Conservation (phyloP, 106 monocot genomes). For the Ottelia alismoides region DNA sequence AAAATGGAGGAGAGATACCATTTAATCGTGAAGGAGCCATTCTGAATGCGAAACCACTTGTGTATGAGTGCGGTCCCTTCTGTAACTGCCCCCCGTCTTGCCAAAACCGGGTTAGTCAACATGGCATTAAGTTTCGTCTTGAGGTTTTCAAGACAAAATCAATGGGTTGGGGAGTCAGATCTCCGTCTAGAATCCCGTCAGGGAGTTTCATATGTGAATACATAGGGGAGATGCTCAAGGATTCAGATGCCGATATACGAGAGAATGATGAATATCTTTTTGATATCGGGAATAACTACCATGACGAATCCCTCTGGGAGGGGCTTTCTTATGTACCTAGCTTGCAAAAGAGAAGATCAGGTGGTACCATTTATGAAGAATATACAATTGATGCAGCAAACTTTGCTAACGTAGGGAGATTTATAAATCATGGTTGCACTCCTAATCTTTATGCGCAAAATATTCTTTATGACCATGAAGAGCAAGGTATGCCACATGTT, state of each 20-base stretch:
- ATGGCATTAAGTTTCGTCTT: not conserved
- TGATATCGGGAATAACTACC: not conserved
- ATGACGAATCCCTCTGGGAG: slow-evolving; percentile 26
- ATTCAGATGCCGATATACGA: not conserved
- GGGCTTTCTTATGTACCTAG: slow-evolving; percentile 10
- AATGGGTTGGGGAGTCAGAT: not conserved
- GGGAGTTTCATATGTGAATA: slow-evolving; percentile 1
- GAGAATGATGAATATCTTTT: not conserved
- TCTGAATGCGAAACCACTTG: slow-evolving; percentile 42
- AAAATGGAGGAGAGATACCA: slow-evolving; percentile 69
- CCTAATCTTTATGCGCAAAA: slow-evolving; percentile 72
- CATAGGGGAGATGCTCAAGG: not conserved
- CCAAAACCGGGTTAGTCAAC: slow-evolving; percentile 18
- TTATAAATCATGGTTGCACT: slow-evolving; percentile 55
- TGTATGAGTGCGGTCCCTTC: slow-evolving; percentile 67
- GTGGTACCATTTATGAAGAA: slow-evolving; percentile 12
- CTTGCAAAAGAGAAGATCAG: slow-evolving; percentile 11
- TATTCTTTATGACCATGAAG: slow-evolving; percentile 48
- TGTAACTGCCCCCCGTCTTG: slow-evolving; percentile 64
- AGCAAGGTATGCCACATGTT: slow-evolving; percentile 52
- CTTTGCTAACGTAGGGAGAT: slow-evolving; percentile 45
- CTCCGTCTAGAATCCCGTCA: not conserved
- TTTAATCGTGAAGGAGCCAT: slow-evolving; percentile 59
- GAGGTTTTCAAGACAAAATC: not conserved
- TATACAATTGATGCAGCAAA: slow-evolving; percentile 49